Evolutionary conservation across 305 asterid species (phyloP).

Genomic region (Fraxinus latifolia): DNA sequence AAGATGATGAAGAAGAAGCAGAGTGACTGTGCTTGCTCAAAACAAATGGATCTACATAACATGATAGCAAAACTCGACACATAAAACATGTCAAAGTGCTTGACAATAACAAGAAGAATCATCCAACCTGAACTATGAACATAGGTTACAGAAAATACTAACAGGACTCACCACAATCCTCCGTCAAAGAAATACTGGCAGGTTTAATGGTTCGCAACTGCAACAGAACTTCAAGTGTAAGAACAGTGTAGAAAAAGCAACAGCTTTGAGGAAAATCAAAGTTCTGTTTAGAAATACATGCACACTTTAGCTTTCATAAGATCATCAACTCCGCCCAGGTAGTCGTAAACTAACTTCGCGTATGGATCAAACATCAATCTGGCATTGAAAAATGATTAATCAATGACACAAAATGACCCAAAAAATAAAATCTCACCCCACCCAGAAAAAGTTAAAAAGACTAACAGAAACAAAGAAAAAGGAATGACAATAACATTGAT

Average conservation of each 20-base stretch:
- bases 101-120: not conserved
- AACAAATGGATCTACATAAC: slow-evolving; percentile 1
- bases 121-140: slow-evolving; percentile 9
- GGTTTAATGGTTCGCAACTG: slow-evolving; percentile 74
- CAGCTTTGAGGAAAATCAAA: slow-evolving; percentile 16
- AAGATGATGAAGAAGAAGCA: slow-evolving; percentile 8
- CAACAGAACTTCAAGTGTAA: slow-evolving; percentile 32
- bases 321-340: slow-evolving; percentile 79
- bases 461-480: not conserved
- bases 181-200: slow-evolving; percentile 59
- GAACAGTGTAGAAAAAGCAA: slow-evolving; percentile 23
- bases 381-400: slow-evolving; percentile 23
- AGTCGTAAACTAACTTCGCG: slow-evolving; percentile 73
- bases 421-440: not conserved
- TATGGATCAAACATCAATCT: slow-evolving; percentile 91
- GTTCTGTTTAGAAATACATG: slow-evolving; percentile 57
- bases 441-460: too few species aligned
- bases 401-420: not conserved
- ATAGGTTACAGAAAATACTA: slow-evolving; percentile 15
- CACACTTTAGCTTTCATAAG: slow-evolving; percentile 87
- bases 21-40: not conserved
- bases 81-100: not conserved
- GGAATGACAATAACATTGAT: not conserved
- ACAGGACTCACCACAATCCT: slow-evolving; percentile 69
- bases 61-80: not conserved